These are phyloP conservation scores for Boletus huronensis DNA, from an alignment of 768 basidiomycete genomes.

Conservation along the genomic window DNA sequence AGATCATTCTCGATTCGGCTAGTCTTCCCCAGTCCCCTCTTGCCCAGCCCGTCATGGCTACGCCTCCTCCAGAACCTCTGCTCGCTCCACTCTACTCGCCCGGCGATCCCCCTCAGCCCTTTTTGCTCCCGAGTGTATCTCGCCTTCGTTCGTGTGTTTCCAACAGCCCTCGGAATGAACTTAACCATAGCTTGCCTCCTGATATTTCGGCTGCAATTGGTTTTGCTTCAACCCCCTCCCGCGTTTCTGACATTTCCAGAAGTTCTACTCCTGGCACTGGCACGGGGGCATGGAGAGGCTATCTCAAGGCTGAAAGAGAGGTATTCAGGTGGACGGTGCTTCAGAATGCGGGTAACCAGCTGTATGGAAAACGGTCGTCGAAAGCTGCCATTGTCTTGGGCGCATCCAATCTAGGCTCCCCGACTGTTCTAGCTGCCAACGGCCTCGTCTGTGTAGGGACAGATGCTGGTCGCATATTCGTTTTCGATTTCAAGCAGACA, in stretches of 20 bases:
- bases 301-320: constrained; percentile 39
- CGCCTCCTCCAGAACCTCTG: constrained; percentile 34
- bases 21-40: constrained; percentile 40
- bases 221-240: constrained; percentile 56
- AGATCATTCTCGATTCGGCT: constrained; percentile 37
- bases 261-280: constrained; percentile 52
- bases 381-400: constrained; percentile 66
- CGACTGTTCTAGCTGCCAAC: constrained; percentile 80
- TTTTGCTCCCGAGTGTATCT: constrained; percentile 72
- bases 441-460: constrained; percentile 91
- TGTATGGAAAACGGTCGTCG: constrained; percentile 50
- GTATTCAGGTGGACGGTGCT: constrained; percentile 78
- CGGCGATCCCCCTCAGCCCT: constrained; percentile 41
- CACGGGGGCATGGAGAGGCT: constrained; percentile 17
- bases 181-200: constrained; percentile 41
- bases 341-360: constrained; percentile 51
- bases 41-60: constrained; percentile 27
- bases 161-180: constrained; percentile 40
- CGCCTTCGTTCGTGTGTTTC: constrained; percentile 72
- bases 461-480: constrained; percentile 67
- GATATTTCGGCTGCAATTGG: constrained; percentile 43
- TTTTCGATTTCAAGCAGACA: constrained; percentile 90
- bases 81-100: background rate
- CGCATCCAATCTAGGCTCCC: constrained; percentile 53
- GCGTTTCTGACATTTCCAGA: constrained; percentile 68